Evolutionary conservation across 2,329 filamentous ascomycete species (phyloP).

Genomic region (Aspergillus phoenicis): DNA sequence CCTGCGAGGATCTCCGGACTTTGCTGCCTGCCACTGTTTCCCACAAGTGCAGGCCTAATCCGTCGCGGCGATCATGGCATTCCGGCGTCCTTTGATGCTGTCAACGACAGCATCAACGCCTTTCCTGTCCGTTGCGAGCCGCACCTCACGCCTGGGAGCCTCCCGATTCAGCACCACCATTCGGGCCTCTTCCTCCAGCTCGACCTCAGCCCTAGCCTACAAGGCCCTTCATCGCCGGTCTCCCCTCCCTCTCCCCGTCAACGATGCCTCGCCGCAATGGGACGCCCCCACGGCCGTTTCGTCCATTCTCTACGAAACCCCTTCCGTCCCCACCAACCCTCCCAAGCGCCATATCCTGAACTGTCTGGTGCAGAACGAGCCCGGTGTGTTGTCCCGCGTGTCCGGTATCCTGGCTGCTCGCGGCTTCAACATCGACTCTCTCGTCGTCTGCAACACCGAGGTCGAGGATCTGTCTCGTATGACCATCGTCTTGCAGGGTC

Average conservation of each 20-base stretch:
- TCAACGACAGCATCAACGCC: constrained; percentile 34
- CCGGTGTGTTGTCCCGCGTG: constrained; percentile 92
- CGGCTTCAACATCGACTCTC: constrained; percentile 98
- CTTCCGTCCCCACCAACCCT: constrained; percentile 76
- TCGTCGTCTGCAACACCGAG: constrained; percentile 97
- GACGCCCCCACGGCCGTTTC: constrained; percentile 90
- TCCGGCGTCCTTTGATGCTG: constrained; percentile 42
- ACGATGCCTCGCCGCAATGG: constrained; percentile 77
- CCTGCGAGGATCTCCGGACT: too few relatives aligned
- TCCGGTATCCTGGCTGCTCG: constrained; percentile 94
- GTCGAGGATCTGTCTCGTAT: constrained; percentile 95
- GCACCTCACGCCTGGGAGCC: constrained; percentile 31
- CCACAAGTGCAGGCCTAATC: constrained; percentile 5
- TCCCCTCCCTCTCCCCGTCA: constrained; percentile 77
- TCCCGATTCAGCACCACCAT: constrained; percentile 32
- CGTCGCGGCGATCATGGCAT: constrained; percentile 38
- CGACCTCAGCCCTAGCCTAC: constrained; percentile 93
- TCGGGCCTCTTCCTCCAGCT: constrained; percentile 54
- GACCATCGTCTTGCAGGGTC: constrained; percentile 96
- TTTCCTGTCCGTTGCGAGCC: constrained; percentile 30
- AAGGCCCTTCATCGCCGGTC: constrained; percentile 93
- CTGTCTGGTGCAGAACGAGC: constrained; percentile 98
- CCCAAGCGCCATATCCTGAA: constrained; percentile 96
- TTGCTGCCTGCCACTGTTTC: constrained; percentile 8
- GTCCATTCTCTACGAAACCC: constrained; percentile 98